Base-by-base conservation (phyloP, 495 filamentous ascomycete species). In the Daldinia childiae region DNA sequence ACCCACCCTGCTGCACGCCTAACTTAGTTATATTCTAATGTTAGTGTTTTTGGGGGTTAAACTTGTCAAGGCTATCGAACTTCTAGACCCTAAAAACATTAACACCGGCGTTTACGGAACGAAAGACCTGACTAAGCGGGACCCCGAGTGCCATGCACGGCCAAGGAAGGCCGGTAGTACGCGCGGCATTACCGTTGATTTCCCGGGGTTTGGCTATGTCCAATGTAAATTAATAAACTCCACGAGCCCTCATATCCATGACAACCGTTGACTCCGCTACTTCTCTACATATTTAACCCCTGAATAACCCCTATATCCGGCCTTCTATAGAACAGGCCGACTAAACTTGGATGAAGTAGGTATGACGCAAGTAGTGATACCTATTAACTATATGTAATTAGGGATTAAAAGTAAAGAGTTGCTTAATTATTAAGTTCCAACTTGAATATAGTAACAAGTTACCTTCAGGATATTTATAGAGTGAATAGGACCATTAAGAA, bases 101-200 rank as follows among this genome's bases (percentile, higher is more conserved):
- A 14, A 14, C 6, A 26, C 26, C 62, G 62, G 48, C 41, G 63
- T 66, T 58, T 29, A 19, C 63, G 63, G 63, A 56, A 43, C 17
- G 32, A 21, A 43, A 41, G 43, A 48, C 26, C 24, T 59, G 21
- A 39, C 32, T 29, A 59, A 59, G 38, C 32, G 57, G 19, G 36
- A 43, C 57, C 50, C 50, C 14, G 24, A 30, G 24, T 24, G 24
- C n/a, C n/a, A n/a, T n/a, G 15, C 50, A 8, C 50, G 50, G 26
- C 50, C 50, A 30, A 29, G 50, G 50, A 30, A 12, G 14, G 17
- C 24, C 17, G 50, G 50, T 54, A 30, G 11, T 6, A 57, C 54
- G 54, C 54, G 24, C 26, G 50, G 50, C 24, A 54, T 54, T 27
- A 7, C 50, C 24, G 45, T 26, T 21, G 19, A 9, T 30, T 30